These are phyloP conservation scores for Salisapilia sapeloensis DNA, from an alignment of 352 stramenopile genomes.

Conservation along the genomic window DNA sequence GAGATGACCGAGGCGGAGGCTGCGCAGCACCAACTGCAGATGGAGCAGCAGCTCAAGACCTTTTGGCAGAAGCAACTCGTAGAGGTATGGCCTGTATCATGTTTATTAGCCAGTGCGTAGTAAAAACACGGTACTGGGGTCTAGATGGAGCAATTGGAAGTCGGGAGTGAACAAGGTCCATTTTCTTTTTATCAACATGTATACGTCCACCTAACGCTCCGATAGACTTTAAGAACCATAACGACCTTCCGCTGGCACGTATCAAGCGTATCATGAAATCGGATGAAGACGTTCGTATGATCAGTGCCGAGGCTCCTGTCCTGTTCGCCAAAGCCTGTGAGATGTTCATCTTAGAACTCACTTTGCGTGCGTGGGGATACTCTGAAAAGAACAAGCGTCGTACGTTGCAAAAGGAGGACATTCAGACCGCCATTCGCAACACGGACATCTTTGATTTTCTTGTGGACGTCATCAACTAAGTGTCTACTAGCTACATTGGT, in stretches of 20 bases:
- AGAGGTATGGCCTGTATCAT: conserved; percentile 17
- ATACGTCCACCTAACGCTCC: not conserved
- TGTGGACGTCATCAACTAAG: conserved; percentile 89
- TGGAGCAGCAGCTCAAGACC: conserved; percentile 79
- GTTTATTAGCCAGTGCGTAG: not conserved
- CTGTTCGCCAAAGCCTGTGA: conserved; percentile 99
- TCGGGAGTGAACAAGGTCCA: conserved; percentile 85
- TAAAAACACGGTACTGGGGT: not conserved
- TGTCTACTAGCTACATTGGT: too few relatives aligned
- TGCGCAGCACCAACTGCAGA: conserved; percentile 70
- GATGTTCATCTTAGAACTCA: conserved; percentile 99
- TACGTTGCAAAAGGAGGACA: conserved; percentile 97
- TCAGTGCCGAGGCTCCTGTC: conserved; percentile 95
- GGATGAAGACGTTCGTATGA: conserved; percentile 97
- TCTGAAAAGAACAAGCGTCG: conserved; percentile 82
- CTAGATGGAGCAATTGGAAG: conserved; percentile 84
- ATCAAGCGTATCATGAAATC: conserved; percentile 99
- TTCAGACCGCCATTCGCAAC: conserved; percentile 94
- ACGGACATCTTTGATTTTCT: conserved; percentile 99
- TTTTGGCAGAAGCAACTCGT: conserved; percentile 90
- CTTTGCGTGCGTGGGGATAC: conserved; percentile 83
- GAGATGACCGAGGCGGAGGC: conserved; percentile 76
- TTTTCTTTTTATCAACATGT: not conserved
- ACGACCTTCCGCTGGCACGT: conserved; percentile 94
- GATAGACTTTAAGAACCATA: conserved; percentile 98